A percentile compares a stretch with the other conserved stretches of the same genome.
Evolutionary conservation across 2,329 filamentous ascomycete species (phyloP).

Genomic region (Sordariomycetes sp.): DNA sequence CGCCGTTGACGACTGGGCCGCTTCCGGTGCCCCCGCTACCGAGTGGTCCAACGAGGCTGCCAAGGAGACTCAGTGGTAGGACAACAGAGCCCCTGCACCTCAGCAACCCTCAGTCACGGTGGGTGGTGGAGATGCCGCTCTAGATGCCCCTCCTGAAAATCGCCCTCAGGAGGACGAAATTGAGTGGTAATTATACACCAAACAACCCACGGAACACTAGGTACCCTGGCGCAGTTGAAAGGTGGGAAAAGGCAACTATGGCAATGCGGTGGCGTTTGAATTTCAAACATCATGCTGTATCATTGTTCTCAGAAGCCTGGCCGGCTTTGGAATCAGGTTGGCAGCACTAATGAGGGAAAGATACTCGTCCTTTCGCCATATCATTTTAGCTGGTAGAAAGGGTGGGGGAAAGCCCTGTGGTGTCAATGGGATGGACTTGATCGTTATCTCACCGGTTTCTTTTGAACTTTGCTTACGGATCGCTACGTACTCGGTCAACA

Average conservation of each 20-base stretch:
- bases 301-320: neutral
- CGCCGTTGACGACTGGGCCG: constrained; percentile 49
- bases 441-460: constrained; percentile 59
- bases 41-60: constrained; percentile 60
- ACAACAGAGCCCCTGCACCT: neutral
- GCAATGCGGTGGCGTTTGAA: neutral
- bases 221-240: too few relatives aligned
- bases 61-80: constrained; percentile 47
- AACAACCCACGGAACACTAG: too few relatives aligned
- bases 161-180: too few relatives aligned
- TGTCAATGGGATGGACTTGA: constrained; percentile 80
- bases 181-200: too few relatives aligned
- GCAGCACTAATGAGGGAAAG: constrained; percentile 98
- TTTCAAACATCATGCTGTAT: neutral
- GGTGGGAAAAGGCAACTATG: too few relatives aligned
- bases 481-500: too few relatives aligned
- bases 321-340: neutral
- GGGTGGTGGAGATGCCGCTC: too few relatives aligned
- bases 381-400: constrained; percentile 12
- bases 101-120: too few relatives aligned
- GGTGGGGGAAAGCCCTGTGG: constrained; percentile 98
- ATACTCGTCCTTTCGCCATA: constrained; percentile 54
- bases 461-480: too few relatives aligned
- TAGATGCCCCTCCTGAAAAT: too few relatives aligned
- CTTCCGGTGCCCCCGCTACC: constrained; percentile 55